Conservation (phyloP, 306 rosid genomes). For the Gillenia trifoliata region DNA sequence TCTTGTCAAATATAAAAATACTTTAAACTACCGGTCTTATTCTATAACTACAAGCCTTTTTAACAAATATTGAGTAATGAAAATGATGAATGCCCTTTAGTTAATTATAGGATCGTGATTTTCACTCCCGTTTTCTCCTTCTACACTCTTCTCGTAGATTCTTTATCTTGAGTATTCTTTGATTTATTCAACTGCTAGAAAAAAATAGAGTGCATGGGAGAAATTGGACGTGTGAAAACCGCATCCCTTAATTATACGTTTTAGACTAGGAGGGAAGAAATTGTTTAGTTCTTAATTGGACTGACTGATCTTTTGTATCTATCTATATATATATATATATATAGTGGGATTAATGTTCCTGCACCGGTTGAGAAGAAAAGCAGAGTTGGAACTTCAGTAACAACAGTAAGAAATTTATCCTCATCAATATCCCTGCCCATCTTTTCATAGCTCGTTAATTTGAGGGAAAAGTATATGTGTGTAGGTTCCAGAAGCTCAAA, state of each 20-base stretch:
- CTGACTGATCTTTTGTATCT: neutral
- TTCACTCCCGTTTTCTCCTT: no score
- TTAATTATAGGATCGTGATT: neutral
- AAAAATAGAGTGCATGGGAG: neutral
- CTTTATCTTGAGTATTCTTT: neutral
- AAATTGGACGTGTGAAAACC: neutral
- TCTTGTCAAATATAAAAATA: no score
- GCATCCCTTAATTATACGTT: neutral
- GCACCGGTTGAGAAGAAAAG: constrained; percentile 4
- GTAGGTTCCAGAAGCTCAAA: constrained; percentile 31
- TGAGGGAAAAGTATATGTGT: neutral
- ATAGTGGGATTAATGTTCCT: neutral
- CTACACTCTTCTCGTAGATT: neutral
- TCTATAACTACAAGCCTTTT: neutral
- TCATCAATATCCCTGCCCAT: neutral
- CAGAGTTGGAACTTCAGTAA: neutral
- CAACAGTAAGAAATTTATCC: neutral
- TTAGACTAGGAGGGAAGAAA: neutral
- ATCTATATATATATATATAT: neutral
- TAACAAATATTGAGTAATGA: neutral
- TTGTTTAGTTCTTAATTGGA: neutral
- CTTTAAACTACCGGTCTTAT: no score
- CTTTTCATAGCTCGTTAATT: neutral
- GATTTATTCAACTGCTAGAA: no score
- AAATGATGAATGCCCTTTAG: neutral